A percentile compares a stretch with the other conserved stretches of the same genome.
Conservation (phyloP, 2,329 filamentous ascomycete species). For the Penicillium sumatraense region DNA sequence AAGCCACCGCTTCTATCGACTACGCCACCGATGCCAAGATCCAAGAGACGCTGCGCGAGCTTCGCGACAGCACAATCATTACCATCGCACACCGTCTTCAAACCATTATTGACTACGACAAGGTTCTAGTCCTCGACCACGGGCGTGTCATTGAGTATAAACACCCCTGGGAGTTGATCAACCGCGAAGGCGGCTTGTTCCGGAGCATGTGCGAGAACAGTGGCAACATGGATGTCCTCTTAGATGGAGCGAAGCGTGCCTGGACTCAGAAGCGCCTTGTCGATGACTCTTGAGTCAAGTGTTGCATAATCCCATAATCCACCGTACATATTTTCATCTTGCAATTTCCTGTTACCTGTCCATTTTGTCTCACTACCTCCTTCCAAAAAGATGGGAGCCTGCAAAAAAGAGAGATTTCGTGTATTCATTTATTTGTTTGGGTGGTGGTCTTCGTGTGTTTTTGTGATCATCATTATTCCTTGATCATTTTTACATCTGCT, state of each 20-base stretch:
- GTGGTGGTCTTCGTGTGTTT: background rate
- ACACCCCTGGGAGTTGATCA: constrained; percentile 83
- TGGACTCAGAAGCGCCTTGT: constrained; percentile 53
- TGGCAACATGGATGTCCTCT: constrained; percentile 63
- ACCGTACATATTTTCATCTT: constrained; percentile 14
- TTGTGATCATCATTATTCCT: background rate
- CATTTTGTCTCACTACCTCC: background rate
- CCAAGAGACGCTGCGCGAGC: constrained; percentile 91
- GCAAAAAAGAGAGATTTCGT: background rate
- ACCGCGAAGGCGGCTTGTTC: constrained; percentile 69
- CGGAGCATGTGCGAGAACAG: constrained; percentile 71
- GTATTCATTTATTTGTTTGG: background rate
- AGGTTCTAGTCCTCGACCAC: constrained; percentile 91
- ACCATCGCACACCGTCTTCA: constrained; percentile 95
- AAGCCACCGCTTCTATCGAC: constrained; percentile 96
- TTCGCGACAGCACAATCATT: constrained; percentile 85
- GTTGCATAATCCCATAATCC: background rate
- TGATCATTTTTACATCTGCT: background rate
- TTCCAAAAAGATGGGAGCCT: background rate
- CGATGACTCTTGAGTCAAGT: constrained; percentile 42
- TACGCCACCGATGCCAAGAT: constrained; percentile 96
- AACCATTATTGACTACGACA: constrained; percentile 98
- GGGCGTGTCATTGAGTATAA: constrained; percentile 86
- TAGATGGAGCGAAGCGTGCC: constrained; percentile 58
- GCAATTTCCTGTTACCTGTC: background rate